phyloP scores from a whole-genome alignment of 1,284 basidiomycete species.

The Tetrapyrgos nigripes region DNA sequence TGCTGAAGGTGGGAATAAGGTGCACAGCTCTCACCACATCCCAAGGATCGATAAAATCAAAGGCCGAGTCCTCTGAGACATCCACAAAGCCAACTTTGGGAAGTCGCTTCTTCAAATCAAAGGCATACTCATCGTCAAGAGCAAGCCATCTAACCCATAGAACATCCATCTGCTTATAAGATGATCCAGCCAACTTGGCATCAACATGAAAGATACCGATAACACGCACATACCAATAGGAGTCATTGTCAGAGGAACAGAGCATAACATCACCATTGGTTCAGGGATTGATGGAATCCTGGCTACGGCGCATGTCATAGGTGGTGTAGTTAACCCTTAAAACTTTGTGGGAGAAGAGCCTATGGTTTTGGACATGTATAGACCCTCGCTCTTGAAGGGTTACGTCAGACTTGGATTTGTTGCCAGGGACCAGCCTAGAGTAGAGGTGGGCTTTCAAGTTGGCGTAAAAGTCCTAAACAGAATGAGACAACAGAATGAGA shows the following conservation, averaged over 20 bases:
- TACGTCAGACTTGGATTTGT: not conserved
- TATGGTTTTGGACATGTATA: not conserved
- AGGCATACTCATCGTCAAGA: slow-evolving; percentile 17
- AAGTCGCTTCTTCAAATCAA: slow-evolving; percentile 11
- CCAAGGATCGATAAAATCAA: slow-evolving; percentile 24
- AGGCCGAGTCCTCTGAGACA: not conserved
- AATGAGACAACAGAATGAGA: too few relatives aligned
- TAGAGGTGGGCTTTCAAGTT: not conserved
- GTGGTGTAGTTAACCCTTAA: slow-evolving; percentile 37
- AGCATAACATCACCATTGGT: slow-evolving; percentile 37
- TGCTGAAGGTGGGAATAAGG: too few relatives aligned
- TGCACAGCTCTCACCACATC: slow-evolving; percentile 35
- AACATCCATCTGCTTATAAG: slow-evolving; percentile 28
- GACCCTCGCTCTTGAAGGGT: not conserved
- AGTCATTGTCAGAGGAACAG: slow-evolving; percentile 23
- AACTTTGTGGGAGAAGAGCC: slow-evolving; percentile 27
- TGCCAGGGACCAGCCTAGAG: not conserved
- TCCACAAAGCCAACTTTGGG: not conserved
- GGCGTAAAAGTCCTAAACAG: not conserved
- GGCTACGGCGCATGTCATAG: slow-evolving; percentile 35
- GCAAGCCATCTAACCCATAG: slow-evolving; percentile 39
- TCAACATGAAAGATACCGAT: slow-evolving; percentile 38
- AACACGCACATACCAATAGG: slow-evolving; percentile 39
- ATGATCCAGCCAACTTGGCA: slow-evolving; percentile 10
- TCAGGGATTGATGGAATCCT: slow-evolving; percentile 42